A percentile compares a stretch with the other conserved stretches of the same genome.
Evolutionary conservation across 116 monocot genomes (phyloP).

Genomic region (Thalassia testudinum): DNA sequence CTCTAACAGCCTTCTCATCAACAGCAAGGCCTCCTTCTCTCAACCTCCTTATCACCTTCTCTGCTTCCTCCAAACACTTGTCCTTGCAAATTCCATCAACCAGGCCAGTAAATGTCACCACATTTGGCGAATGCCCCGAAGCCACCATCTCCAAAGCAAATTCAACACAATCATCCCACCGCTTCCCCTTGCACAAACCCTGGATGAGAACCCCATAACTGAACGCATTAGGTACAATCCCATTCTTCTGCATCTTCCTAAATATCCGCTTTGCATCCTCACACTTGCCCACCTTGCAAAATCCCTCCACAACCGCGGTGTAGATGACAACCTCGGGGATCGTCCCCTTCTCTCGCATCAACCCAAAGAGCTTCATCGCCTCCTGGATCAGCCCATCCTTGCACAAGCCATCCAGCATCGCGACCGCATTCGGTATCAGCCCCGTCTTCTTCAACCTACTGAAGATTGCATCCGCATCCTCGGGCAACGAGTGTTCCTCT

Average conservation of each 20-base stretch:
- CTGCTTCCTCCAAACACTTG: conserved; percentile 64
- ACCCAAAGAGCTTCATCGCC: conserved; percentile 88
- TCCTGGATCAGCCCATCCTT: conserved; percentile 86
- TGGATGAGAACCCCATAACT: conserved; percentile 57
- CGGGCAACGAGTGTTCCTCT: conserved; percentile 15
- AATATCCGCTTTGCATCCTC: conserved; percentile 84
- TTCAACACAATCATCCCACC: conserved; percentile 52
- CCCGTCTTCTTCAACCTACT: conserved; percentile 95
- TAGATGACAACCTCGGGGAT: conserved; percentile 92
- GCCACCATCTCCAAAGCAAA: conserved; percentile 77
- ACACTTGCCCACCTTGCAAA: conserved; percentile 64
- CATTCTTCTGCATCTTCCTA: conserved; percentile 85
- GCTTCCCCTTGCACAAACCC: conserved; percentile 57
- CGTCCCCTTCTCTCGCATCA: conserved; percentile 93
- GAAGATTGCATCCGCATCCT: conserved; percentile 77
- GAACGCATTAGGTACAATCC: conserved; percentile 69
- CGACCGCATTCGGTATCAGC: conserved; percentile 81
- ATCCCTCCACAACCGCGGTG: conserved; percentile 89
- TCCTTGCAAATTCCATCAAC: conserved; percentile 44
- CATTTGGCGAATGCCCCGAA: conserved; percentile 45
- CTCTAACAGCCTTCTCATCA: conserved; percentile 72
- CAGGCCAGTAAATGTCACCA: conserved; percentile 38
- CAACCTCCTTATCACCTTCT: conserved; percentile 36
- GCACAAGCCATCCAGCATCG: conserved; percentile 93
- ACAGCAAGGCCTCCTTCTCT: conserved; percentile 51